Evolutionary conservation across 78 protist genomes (phyloP), one percentile per base, ranked within the genome.

Genomic region (Dictyostelium capitatum): DNA sequence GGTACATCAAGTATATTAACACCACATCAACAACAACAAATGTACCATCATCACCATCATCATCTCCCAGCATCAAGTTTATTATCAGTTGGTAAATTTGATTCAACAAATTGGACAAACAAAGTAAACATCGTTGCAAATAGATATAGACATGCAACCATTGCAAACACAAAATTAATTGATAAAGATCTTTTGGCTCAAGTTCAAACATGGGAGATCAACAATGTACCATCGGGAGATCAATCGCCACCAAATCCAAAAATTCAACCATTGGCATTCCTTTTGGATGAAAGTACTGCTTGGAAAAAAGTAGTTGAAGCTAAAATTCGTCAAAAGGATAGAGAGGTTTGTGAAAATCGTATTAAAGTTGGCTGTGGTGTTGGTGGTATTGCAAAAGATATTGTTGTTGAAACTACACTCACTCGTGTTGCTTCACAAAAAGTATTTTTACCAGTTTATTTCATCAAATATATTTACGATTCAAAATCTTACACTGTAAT

Each of bases 361-460:
- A 56, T 87, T 12, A 74, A 77, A n/a, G 6, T 53, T 10, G 70
- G 79, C 28, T 64, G 83, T 43, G 75, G 54, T 47, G 82, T 74
- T 20, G 53, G 73, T 30, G 62, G 83, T 0, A 41, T 46, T 7
- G 70, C 80, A 0, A 87, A 87, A 37, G 93, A 87, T 77, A 87
- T 59, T 0, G 79, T 87, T 30, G 56, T 87, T 1, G 93, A 87
- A 32, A 87, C 93, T 0, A 43, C n/a, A 9, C 46, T 87, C 25
- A 32, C 78, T 6, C 79, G 80, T 23, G 93, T 87, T 1, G 93
- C 93, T 32, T 87, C 93, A 48, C 93, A 87, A 77, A 47, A 80
- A 8, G 93, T 77, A 9, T 87, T 87, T 32, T 79, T 87, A 47
- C 93, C 93, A 9, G 72, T 56, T 9, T 87, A 87, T 37, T 87